These are phyloP conservation scores for Agrocybe chaxingu DNA, from an alignment of 768 basidiomycete genomes.

Conservation along the genomic window DNA sequence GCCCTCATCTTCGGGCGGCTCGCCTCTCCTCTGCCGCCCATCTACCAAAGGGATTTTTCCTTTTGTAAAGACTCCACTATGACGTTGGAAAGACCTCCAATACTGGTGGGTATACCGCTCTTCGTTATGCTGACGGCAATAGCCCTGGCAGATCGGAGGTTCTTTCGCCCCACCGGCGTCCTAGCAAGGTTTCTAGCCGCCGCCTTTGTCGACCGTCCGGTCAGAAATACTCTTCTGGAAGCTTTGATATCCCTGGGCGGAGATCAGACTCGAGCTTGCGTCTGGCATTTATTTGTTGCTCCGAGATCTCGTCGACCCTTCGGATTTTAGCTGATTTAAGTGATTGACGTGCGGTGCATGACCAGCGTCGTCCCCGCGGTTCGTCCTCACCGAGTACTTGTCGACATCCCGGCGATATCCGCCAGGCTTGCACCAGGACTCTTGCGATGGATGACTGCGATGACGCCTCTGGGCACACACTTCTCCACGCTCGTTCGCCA, in stretches of 20 bases:
- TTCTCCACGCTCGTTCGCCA: not conserved
- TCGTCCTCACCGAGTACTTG: constrained; percentile 13
- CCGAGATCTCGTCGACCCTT: not conserved
- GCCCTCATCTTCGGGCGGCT: too few relatives aligned
- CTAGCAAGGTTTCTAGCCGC: not conserved
- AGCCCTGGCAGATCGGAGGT: too few relatives aligned
- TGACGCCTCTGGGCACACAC: constrained; percentile 37
- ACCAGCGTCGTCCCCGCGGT: constrained; percentile 15
- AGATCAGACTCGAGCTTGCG: not conserved
- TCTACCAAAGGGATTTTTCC: too few relatives aligned
- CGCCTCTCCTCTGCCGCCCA: too few relatives aligned
- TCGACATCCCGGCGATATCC: not conserved
- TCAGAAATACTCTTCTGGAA: not conserved
- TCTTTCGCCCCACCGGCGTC: too few relatives aligned
- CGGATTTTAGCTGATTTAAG: not conserved
- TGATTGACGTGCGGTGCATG: not conserved
- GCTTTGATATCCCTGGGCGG: not conserved
- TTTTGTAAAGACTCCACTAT: too few relatives aligned
- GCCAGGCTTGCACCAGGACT: constrained; percentile 31
- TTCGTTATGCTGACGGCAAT: too few relatives aligned
- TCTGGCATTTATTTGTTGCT: not conserved
- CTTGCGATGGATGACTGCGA: constrained; percentile 83
- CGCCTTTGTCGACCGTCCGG: not conserved
- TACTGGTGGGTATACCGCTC: too few relatives aligned
- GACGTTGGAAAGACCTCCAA: too few relatives aligned